A percentile compares a stretch with the other conserved stretches of the same genome.
phyloP scores from a whole-genome alignment of 306 rosid species.

The Prunus salicina region DNA sequence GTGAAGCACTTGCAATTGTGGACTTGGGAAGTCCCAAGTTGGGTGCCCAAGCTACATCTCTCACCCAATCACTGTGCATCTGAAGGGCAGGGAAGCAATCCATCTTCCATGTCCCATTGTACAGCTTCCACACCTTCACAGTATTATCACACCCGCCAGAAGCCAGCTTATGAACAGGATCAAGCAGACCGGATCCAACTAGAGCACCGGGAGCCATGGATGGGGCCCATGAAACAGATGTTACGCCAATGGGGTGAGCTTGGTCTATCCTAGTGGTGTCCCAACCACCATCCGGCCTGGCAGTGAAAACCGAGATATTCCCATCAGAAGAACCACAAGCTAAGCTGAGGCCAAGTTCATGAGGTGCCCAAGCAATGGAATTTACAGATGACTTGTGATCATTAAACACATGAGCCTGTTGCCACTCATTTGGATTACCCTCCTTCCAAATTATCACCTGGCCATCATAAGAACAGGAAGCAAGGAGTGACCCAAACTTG shows the following conservation, averaged over 20 bases:
- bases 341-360: constrained; percentile 81
- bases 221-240: constrained; percentile 96
- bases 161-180: constrained; percentile 83
- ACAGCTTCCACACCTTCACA: constrained; percentile 85
- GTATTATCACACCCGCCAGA: constrained; percentile 92
- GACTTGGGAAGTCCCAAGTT: constrained; percentile 93
- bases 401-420: constrained; percentile 70
- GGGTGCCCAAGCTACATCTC: constrained; percentile 97
- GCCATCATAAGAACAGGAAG: constrained; percentile 85
- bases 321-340: constrained; percentile 97
- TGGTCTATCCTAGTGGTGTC: constrained; percentile 77
- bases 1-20: constrained; percentile 81
- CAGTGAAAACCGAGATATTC: constrained; percentile 70
- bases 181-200: constrained; percentile 67
- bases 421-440: constrained; percentile 87
- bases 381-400: constrained; percentile 88
- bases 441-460: constrained; percentile 87
- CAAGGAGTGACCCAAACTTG: constrained; percentile 76
- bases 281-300: constrained; percentile 91
- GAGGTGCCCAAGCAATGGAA: constrained; percentile 94
- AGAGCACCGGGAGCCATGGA: constrained; percentile 79
- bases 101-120: constrained; percentile 80
- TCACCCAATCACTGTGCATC: constrained; percentile 85
- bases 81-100: constrained; percentile 85
- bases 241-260: constrained; percentile 88